These are phyloP conservation scores for Penicillium daleae DNA, from an alignment of 495 filamentous ascomycete species.

Conservation along the genomic window DNA sequence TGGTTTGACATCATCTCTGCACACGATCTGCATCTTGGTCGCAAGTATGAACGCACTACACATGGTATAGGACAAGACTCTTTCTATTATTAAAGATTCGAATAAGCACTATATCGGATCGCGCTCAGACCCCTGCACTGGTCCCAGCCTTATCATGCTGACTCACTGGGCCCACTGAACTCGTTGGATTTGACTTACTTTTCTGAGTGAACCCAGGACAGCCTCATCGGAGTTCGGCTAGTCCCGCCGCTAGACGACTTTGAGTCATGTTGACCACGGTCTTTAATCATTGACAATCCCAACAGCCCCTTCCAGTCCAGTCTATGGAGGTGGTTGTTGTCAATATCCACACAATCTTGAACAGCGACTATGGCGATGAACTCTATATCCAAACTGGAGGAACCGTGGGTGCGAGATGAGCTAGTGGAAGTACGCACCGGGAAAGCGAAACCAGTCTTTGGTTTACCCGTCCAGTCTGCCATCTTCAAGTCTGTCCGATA, in stretches of 20 bases:
- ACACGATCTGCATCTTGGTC: background rate
- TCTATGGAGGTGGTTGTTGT: background rate
- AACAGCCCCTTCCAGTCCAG: background rate
- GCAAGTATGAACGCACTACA: background rate
- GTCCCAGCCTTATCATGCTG: background rate
- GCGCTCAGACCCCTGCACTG: background rate
- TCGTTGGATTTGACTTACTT: background rate
- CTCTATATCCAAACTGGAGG: background rate
- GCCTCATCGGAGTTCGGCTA: slow-evolving; percentile 3
- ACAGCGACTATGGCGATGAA: background rate
- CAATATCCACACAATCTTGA: background rate
- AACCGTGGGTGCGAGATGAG: slow-evolving; percentile 8
- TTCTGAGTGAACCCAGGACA: background rate
- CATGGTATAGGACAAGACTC: background rate
- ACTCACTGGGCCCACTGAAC: background rate
- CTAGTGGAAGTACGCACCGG: slow-evolving; percentile 10
- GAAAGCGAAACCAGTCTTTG: slow-evolving; percentile 10
- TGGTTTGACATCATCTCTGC: background rate
- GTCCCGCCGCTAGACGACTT: background rate
- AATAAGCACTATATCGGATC: background rate
- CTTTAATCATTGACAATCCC: background rate
- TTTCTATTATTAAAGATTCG: background rate
- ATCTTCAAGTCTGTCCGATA: slow-evolving; percentile 14
- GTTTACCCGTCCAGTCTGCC: slow-evolving; percentile 9
- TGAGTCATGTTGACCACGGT: background rate